phyloP scores from a whole-genome alignment of 1,284 basidiomycete genomes.

The Boletellus deceptivus region DNA sequence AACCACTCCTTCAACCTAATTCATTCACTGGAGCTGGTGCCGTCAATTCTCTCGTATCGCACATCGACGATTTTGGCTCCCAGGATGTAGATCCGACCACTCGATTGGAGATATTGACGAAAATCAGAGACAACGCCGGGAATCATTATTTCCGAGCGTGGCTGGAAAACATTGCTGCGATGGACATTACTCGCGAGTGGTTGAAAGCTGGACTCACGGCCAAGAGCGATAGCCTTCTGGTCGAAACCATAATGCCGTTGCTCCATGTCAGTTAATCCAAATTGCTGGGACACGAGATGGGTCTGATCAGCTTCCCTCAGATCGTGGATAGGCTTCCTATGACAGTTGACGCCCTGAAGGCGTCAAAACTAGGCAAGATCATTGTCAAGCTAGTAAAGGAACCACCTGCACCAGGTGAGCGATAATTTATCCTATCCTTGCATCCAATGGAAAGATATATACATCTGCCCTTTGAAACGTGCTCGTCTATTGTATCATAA shows the following conservation, averaged over 20 bases:
- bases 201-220: constrained; percentile 61
- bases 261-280: constrained; percentile 61
- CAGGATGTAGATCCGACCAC: constrained; percentile 58
- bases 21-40: constrained; percentile 69
- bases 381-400: constrained; percentile 71
- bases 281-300: constrained; percentile 8
- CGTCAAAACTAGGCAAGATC: constrained; percentile 74
- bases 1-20: constrained; percentile 50
- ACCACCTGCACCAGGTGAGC: constrained; percentile 67
- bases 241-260: constrained; percentile 78
- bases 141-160: constrained; percentile 83
- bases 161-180: constrained; percentile 67
- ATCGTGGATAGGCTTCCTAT: constrained; percentile 79
- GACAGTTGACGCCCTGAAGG: constrained; percentile 60
- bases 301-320: constrained; percentile 40
- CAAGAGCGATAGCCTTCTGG: constrained; percentile 53
- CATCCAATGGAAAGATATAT: constrained; percentile 31
- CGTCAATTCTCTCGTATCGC: constrained; percentile 53
- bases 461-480: constrained; percentile 25
- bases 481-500: constrained; percentile 37
- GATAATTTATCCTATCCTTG: constrained; percentile 17
- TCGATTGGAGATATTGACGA: constrained; percentile 68
- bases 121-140: constrained; percentile 76
- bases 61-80: constrained; percentile 57
- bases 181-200: constrained; percentile 78